These are phyloP conservation scores for Escovopsis sp. DNA, from an alignment of 2,329 filamentous ascomycete species.

Conservation along the genomic window DNA sequence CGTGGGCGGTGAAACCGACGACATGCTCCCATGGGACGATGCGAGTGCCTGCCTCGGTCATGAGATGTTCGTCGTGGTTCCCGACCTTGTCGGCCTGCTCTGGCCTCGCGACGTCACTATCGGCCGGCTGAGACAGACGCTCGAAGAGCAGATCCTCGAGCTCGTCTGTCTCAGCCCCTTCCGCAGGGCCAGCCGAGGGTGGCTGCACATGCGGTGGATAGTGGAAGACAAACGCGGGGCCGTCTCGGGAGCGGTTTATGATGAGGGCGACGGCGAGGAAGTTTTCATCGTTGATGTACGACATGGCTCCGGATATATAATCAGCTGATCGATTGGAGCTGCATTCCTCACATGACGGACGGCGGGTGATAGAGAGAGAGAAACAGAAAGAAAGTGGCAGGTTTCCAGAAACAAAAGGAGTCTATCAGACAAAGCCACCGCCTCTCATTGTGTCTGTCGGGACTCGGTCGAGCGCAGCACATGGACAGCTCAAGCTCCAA, in stretches of 20 bases:
- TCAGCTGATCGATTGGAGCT: slow-evolving; percentile 7
- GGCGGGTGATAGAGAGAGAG: not conserved
- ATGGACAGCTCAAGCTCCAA: too few species aligned
- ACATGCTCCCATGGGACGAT: slow-evolving; percentile 58
- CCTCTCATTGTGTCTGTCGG: too few species aligned
- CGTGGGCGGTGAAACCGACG: slow-evolving; percentile 58
- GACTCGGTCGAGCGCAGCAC: too few species aligned
- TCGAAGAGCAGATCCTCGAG: slow-evolving; percentile 39
- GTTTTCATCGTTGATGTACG: slow-evolving; percentile 37
- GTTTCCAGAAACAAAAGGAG: too few species aligned
- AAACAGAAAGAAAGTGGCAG: not conserved
- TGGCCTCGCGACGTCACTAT: slow-evolving; percentile 18
- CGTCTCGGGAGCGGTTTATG: slow-evolving; percentile 59
- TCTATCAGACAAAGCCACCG: too few species aligned
- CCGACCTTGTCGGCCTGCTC: slow-evolving; percentile 30
- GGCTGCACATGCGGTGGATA: slow-evolving; percentile 52
- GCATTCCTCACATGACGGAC: slow-evolving; percentile 3
- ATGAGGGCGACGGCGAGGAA: slow-evolving; percentile 60
- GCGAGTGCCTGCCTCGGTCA: slow-evolving; percentile 40
- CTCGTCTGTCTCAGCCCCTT: slow-evolving; percentile 21
- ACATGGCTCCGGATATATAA: slow-evolving; percentile 23
- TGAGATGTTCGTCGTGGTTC: slow-evolving; percentile 39
- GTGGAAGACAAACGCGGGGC: slow-evolving; percentile 73
- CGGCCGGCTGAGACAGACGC: slow-evolving; percentile 25
- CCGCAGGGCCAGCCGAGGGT: slow-evolving; percentile 18